These are phyloP conservation scores for Stephania japonica DNA, from an alignment of 164 flowering plant species.

Conservation along the genomic window DNA sequence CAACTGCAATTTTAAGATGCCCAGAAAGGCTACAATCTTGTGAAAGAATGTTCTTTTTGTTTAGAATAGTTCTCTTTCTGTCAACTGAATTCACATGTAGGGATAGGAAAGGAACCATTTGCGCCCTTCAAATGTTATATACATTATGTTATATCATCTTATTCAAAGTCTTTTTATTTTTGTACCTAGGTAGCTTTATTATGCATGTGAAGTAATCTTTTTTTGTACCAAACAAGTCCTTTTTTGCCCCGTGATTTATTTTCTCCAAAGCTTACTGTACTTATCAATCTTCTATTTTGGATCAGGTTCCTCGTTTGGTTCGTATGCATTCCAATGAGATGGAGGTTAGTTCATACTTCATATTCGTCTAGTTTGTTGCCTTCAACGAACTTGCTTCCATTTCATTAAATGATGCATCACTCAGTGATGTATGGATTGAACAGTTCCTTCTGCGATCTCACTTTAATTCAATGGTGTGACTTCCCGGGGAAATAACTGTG, in stretches of 20 bases:
- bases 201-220: not conserved
- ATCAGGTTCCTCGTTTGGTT: slow-evolving; percentile 93
- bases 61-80: not conserved
- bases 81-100: not conserved
- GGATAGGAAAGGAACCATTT: not conserved
- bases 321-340: slow-evolving; percentile 98
- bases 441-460: not conserved
- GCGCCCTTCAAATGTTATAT: not conserved
- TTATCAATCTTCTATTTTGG: slow-evolving; percentile 1
- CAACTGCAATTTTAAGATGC: not conserved
- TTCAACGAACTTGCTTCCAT: too few relatives aligned
- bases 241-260: not conserved
- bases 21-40: not conserved
- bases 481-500: not conserved
- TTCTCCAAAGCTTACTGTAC: not conserved
- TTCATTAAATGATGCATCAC: not conserved
- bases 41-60: not conserved
- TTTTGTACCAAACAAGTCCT: not conserved
- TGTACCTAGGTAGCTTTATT: too few relatives aligned
- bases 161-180: too few relatives aligned
- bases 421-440: not conserved
- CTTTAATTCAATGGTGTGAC: slow-evolving; percentile 1
- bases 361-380: not conserved
- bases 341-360: slow-evolving; percentile 60
- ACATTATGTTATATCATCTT: too few relatives aligned